A percentile compares a stretch with the other conserved stretches of the same genome.
phyloP scores from a whole-genome alignment of 225 moss, liverwort and hornwort genomes.

The Neckera pumila region DNA sequence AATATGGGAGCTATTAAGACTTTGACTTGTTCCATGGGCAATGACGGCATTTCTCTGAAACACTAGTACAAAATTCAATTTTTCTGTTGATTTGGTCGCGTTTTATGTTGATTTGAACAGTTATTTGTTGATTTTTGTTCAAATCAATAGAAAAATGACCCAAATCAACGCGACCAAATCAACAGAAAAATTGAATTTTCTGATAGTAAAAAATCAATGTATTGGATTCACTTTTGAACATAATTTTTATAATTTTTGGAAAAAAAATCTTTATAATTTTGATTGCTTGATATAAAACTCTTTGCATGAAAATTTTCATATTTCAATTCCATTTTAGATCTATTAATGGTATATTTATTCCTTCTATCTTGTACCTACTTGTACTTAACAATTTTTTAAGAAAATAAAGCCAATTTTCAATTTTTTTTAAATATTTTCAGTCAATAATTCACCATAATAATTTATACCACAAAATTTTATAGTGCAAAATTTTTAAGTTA shows the following conservation, averaged over 20 bases:
- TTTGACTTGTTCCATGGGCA: not conserved
- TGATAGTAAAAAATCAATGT: too few species aligned
- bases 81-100: too few species aligned
- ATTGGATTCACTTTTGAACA: not conserved
- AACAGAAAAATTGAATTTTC: too few species aligned
- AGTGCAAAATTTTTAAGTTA: not conserved
- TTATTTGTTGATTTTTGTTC: too few species aligned
- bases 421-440: not conserved
- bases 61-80: too few species aligned
- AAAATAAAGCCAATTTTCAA: not conserved
- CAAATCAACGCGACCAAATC: too few species aligned
- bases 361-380: not conserved
- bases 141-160: too few species aligned
- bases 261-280: fast-evolving
- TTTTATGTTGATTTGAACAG: too few species aligned
- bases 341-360: not conserved
- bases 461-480: too few species aligned
- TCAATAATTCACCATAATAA: not conserved
- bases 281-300: not conserved
- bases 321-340: not conserved
- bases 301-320: not conserved
- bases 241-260: not conserved
- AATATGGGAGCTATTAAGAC: not conserved
- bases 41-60: not conserved
- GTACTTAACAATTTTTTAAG: not conserved